Percentiles rank a stretch among this genome's conserved stretches.
Evolutionary conservation across 148 eudicot genomes (phyloP).

Genomic region (Rhododendron vialii): DNA sequence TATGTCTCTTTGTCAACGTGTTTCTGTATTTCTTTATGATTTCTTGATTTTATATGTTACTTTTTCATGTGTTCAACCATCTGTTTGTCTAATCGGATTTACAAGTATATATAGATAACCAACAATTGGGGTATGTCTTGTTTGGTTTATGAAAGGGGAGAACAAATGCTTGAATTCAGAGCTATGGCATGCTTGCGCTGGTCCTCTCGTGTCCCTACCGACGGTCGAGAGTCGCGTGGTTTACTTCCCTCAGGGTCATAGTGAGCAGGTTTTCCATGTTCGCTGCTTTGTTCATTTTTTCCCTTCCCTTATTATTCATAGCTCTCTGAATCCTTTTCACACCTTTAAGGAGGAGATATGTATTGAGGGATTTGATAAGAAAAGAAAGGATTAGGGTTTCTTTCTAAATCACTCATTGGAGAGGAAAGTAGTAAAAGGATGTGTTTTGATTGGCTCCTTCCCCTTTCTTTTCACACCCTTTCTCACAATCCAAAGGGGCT

Average conservation of each 20-base stretch:
- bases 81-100: background rate
- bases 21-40: background rate
- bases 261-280: constrained; percentile 68
- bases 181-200: constrained; percentile 98
- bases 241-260: constrained; percentile 97
- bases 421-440: background rate
- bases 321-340: background rate
- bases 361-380: background rate
- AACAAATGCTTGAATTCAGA: constrained; percentile 86
- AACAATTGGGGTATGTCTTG: background rate
- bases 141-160: constrained; percentile 50
- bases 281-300: background rate
- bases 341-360: background rate
- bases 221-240: constrained; percentile 77
- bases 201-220: constrained; percentile 85
- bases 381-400: background rate
- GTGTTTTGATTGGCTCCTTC: background rate
- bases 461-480: background rate
- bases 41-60: background rate
- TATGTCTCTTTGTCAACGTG: background rate
- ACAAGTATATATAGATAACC: background rate
- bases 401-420: no score
- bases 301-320: background rate
- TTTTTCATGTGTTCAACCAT: background rate
- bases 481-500: background rate